These are phyloP conservation scores for Diplosphaera chodatii DNA, from an alignment of 139 green algal genomes.

Conservation along the genomic window DNA sequence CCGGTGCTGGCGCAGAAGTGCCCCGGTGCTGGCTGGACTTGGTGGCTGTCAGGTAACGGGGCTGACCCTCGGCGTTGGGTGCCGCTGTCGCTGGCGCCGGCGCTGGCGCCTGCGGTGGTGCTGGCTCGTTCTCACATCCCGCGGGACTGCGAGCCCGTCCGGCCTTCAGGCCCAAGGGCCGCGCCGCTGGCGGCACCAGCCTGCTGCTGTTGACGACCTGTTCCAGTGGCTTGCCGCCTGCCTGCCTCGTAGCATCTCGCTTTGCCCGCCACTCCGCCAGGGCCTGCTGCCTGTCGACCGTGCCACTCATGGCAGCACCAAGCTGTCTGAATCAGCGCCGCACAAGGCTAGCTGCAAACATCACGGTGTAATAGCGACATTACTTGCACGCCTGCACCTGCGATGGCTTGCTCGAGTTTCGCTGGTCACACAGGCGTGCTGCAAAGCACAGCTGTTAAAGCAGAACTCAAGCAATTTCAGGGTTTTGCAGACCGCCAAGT, in stretches of 20 bases:
- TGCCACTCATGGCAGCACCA: not conserved
- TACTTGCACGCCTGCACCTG: too few species aligned
- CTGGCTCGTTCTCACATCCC: not conserved
- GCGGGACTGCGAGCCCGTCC: not conserved
- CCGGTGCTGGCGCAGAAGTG: not conserved
- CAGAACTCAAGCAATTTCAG: too few species aligned
- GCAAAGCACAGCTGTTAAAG: too few species aligned
- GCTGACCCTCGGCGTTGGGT: too few species aligned
- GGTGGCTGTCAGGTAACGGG: not conserved
- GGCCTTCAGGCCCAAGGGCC: not conserved
- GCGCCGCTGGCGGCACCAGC: too few species aligned
- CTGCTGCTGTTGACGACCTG: not conserved
- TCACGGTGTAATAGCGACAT: too few species aligned
- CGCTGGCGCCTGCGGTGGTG: not conserved
- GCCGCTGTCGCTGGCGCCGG: not conserved
- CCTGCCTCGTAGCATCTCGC: not conserved
- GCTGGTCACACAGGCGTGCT: too few species aligned
- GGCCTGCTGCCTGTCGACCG: too few species aligned
- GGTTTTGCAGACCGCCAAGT: too few species aligned
- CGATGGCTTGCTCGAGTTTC: too few species aligned
- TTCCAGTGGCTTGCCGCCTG: not conserved
- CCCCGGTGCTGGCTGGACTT: not conserved
- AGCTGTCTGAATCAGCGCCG: too few species aligned
- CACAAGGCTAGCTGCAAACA: too few species aligned
- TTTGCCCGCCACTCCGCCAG: not conserved